A percentile compares a stretch with the other conserved stretches of the same genome.
phyloP scores from a whole-genome alignment of 192 early-diverging fungal species.

The Dimargaris verticillata region DNA sequence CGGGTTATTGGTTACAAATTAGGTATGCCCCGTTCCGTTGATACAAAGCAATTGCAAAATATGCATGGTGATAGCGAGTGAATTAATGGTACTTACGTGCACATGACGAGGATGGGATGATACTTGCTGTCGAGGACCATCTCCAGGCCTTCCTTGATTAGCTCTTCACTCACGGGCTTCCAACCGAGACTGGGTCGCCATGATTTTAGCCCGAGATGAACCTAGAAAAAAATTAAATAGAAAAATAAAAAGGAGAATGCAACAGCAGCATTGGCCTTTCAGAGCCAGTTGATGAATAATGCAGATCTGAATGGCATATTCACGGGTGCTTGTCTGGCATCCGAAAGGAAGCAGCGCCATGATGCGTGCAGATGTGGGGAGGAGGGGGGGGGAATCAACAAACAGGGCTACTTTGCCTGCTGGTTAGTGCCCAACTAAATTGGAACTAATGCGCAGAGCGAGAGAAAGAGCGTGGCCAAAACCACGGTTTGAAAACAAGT shows the following conservation, averaged over 20 bases:
- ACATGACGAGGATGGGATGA: slow-evolving; percentile 81
- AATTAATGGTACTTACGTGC: slow-evolving; percentile 48
- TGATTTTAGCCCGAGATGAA: slow-evolving; percentile 43
- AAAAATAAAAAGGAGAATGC: too few species aligned
- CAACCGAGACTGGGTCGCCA: slow-evolving; percentile 61
- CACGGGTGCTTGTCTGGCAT: neutral
- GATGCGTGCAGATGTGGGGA: neutral
- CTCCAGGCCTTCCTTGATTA: slow-evolving; percentile 90
- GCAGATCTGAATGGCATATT: neutral
- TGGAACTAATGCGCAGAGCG: too few species aligned
- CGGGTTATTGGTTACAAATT: too few species aligned
- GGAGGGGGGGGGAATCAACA: too few species aligned
- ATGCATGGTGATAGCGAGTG: too few species aligned
- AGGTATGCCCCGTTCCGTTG: too few species aligned
- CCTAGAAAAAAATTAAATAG: slow-evolving; percentile 17
- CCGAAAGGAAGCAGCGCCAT: neutral
- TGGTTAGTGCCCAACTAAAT: too few species aligned
- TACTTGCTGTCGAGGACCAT: slow-evolving; percentile 57
- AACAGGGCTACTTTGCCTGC: too few species aligned
- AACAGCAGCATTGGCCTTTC: too few species aligned
- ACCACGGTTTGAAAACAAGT: neutral
- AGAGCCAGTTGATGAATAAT: neutral
- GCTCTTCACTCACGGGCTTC: slow-evolving; percentile 85
- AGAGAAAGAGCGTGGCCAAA: neutral
- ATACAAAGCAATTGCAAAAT: too few species aligned